Evolutionary conservation across 2,329 filamentous ascomycete genomes (phyloP).

Genomic region (Cephalotrichum gorgonifer): DNA sequence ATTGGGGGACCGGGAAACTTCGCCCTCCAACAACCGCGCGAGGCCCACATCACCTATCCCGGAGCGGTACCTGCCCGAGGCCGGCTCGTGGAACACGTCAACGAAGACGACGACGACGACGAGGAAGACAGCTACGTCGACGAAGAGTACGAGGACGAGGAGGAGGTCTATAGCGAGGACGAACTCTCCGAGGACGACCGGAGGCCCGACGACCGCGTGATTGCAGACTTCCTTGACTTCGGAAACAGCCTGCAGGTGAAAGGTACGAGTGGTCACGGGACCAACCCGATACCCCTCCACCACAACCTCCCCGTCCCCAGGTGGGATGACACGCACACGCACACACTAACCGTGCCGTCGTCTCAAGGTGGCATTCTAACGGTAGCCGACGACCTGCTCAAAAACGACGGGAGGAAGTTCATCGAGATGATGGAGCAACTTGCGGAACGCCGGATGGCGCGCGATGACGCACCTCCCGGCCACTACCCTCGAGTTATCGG

Average conservation of each 20-base stretch:
- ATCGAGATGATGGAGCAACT: slow-evolving; percentile 99
- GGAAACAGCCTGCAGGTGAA: slow-evolving; percentile 96
- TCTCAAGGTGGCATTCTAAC: slow-evolving; percentile 87
- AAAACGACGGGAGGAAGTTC: slow-evolving; percentile 98
- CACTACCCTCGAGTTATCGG: slow-evolving; percentile 12
- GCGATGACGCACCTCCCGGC: slow-evolving; percentile 59
- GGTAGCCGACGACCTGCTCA: slow-evolving; percentile 93
- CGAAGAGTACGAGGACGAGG: slow-evolving; percentile 46
- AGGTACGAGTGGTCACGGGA: no score
- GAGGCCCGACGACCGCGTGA: slow-evolving; percentile 49
- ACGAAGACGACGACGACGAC: slow-evolving; percentile 44
- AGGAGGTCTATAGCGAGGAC: slow-evolving; percentile 49
- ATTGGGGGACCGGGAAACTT: slow-evolving; percentile 46
- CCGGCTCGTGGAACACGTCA: slow-evolving; percentile 59
- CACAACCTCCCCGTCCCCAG: no score
- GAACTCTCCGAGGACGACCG: slow-evolving; percentile 61
- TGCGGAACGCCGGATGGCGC: slow-evolving; percentile 91
- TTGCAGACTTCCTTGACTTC: slow-evolving; percentile 91
- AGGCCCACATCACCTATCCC: slow-evolving; percentile 45
- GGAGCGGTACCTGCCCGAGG: slow-evolving; percentile 63
- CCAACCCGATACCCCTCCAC: no score
- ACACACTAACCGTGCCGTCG: slow-evolving; percentile 19
- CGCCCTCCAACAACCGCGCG: slow-evolving; percentile 47
- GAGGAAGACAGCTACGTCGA: slow-evolving; percentile 39
- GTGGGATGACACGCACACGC: no score